Conservation (phyloP, 2,329 filamentous ascomycete species). For the Penicillium sp. region DNA sequence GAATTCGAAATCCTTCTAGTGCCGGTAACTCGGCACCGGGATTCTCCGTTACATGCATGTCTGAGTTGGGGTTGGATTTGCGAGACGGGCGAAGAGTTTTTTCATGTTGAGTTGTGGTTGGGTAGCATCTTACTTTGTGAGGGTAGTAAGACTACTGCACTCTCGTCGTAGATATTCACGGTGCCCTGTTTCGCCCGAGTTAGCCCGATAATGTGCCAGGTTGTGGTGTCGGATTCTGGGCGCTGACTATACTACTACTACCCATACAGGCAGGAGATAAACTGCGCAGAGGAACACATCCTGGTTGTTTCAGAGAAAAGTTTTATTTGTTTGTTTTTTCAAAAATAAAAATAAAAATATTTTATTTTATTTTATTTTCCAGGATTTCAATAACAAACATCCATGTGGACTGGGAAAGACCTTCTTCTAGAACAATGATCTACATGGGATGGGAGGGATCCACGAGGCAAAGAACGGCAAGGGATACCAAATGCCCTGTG, state of each 20-base stretch:
- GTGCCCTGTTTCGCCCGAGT: background rate
- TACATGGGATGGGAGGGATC: conserved; percentile 1
- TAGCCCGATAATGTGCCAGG: background rate
- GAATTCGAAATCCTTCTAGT: conserved; percentile 23
- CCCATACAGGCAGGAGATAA: too few relatives aligned
- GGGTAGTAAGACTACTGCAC: background rate
- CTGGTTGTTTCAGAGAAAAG: background rate
- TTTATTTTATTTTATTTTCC: too few relatives aligned
- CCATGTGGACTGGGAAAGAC: background rate
- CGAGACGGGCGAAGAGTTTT: background rate
- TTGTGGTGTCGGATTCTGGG: too few relatives aligned
- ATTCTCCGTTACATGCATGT: conserved; percentile 14
- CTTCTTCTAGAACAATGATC: conserved; percentile 11
- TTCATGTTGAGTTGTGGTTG: background rate
- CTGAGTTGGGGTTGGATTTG: background rate
- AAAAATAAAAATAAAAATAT: background rate
- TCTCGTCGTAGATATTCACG: background rate
- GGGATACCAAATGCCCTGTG: conserved; percentile 8
- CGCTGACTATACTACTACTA: too few relatives aligned
- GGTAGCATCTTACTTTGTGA: background rate
- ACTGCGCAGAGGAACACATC: background rate
- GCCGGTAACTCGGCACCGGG: conserved; percentile 20
- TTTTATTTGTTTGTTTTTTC: background rate
- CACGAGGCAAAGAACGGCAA: conserved; percentile 3
- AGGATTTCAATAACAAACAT: too few relatives aligned